A percentile compares a stretch with the other conserved stretches of the same genome.
These are phyloP conservation scores for Geum urbanum DNA, from an alignment of 306 rosid genomes.

Conservation along the genomic window DNA sequence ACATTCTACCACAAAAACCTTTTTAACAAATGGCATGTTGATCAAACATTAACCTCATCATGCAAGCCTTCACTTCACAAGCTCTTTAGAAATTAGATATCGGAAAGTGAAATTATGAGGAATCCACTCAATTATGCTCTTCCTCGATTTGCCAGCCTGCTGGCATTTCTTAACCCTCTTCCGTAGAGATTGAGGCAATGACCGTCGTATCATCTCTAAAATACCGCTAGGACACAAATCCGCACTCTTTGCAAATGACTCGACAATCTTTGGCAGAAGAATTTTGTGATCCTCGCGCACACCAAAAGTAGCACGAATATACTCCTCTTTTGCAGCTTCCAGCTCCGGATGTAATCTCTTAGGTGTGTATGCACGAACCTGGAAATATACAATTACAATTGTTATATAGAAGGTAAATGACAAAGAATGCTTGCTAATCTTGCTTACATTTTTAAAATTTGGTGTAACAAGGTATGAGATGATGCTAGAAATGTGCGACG, in stretches of 20 bases:
- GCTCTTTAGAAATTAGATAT: slow-evolving; percentile 80
- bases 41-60: slow-evolving; percentile 7
- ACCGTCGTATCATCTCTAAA: slow-evolving; percentile 65
- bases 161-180: slow-evolving; percentile 57
- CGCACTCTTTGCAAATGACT: slow-evolving; percentile 67
- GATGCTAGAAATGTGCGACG: background rate
- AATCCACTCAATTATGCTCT: slow-evolving; percentile 68
- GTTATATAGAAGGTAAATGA: background rate
- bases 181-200: slow-evolving; percentile 66
- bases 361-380: slow-evolving; percentile 78
- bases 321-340: slow-evolving; percentile 71
- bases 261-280: slow-evolving; percentile 73
- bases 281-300: slow-evolving; percentile 71
- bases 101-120: slow-evolving; percentile 79
- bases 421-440: background rate
- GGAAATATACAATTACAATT: background rate
- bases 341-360: slow-evolving; percentile 66
- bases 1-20: slow-evolving; percentile 13
- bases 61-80: slow-evolving; percentile 48
- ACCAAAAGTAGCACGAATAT: slow-evolving; percentile 73
- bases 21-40: slow-evolving; percentile 20
- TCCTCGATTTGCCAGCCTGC: slow-evolving; percentile 47
- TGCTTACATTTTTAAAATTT: background rate
- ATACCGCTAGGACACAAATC: slow-evolving; percentile 53
- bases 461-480: background rate